phyloP scores from a whole-genome alignment of 768 basidiomycete species.

The Mycena epipterygia region DNA sequence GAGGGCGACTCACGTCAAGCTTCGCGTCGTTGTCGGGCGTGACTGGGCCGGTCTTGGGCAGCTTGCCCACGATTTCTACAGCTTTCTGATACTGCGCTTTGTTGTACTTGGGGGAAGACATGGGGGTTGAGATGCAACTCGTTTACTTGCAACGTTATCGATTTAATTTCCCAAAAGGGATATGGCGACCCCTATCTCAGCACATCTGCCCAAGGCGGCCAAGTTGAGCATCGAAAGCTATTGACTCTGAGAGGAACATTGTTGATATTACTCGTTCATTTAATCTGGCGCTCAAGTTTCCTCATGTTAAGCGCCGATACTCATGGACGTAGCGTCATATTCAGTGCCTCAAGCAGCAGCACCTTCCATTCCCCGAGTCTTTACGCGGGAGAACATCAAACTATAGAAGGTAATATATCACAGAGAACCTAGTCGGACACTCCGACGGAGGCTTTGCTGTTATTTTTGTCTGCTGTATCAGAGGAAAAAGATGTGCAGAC shows the following conservation, averaged over 20 bases:
- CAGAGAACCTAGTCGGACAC: background rate
- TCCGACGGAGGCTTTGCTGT: conserved; percentile 9
- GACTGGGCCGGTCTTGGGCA: conserved; percentile 87
- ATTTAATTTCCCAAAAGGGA: background rate
- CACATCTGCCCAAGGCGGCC: no score
- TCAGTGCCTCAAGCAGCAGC: no score
- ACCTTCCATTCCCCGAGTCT: conserved; percentile 24
- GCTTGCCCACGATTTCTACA: conserved; percentile 70
- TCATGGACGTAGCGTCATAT: conserved; percentile 23
- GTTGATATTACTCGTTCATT: background rate
- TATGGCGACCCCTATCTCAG: background rate
- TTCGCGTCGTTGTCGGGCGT: conserved; percentile 80
- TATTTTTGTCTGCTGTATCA: background rate
- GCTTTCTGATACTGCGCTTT: no score
- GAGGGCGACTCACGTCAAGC: conserved; percentile 74
- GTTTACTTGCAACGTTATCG: background rate
- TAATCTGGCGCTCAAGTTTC: no score
- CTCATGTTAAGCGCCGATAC: conserved; percentile 17
- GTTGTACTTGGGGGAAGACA: conserved; percentile 82
- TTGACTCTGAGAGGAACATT: no score
- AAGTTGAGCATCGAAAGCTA: no score
- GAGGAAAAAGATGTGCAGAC: background rate
- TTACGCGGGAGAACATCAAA: conserved; percentile 23
- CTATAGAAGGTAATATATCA: conserved; percentile 12
- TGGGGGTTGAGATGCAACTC: conserved; percentile 31